Conservation (phyloP, 352 stramenopile species). For the Globisporangium lucens region DNA sequence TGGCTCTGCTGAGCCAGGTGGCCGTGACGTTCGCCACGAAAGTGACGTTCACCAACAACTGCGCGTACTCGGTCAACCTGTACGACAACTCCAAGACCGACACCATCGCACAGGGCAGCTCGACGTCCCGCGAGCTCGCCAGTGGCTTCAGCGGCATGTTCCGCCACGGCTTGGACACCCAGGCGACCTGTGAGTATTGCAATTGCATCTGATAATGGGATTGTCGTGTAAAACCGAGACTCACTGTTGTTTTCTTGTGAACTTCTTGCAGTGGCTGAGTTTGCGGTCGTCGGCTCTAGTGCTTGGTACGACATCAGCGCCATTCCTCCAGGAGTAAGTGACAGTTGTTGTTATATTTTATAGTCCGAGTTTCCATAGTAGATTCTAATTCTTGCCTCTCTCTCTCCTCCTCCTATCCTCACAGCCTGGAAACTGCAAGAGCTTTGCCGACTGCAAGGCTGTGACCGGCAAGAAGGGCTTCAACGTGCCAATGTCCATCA, state of each 20-base stretch:
- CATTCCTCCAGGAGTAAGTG: constrained; percentile 36
- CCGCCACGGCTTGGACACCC: constrained; percentile 35
- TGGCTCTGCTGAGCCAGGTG: constrained; percentile 27
- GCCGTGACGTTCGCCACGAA: constrained; percentile 31
- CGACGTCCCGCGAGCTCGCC: constrained; percentile 31
- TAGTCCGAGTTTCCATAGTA: background rate
- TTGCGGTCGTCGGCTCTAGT: constrained; percentile 38
- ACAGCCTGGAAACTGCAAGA: constrained; percentile 41
- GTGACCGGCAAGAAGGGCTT: constrained; percentile 53
- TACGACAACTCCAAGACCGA: constrained; percentile 55
- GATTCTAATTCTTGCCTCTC: background rate
- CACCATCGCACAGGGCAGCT: constrained; percentile 32
- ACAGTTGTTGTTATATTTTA: background rate
- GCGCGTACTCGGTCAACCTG: constrained; percentile 39
- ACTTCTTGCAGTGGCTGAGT: constrained; percentile 32
- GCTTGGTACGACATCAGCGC: constrained; percentile 59
- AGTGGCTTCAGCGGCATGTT: constrained; percentile 62
- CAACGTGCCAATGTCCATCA: constrained; percentile 64
- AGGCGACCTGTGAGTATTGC: constrained; percentile 34
- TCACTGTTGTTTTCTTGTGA: background rate
- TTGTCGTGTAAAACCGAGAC: background rate
- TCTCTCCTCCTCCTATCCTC: background rate
- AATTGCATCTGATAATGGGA: background rate
- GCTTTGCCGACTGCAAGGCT: constrained; percentile 41
- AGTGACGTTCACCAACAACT: constrained; percentile 55